A percentile compares a stretch with the other conserved stretches of the same genome.
These are phyloP conservation scores for Hirsutella thompsonii DNA, from an alignment of 2,329 filamentous ascomycete genomes.

Conservation along the genomic window DNA sequence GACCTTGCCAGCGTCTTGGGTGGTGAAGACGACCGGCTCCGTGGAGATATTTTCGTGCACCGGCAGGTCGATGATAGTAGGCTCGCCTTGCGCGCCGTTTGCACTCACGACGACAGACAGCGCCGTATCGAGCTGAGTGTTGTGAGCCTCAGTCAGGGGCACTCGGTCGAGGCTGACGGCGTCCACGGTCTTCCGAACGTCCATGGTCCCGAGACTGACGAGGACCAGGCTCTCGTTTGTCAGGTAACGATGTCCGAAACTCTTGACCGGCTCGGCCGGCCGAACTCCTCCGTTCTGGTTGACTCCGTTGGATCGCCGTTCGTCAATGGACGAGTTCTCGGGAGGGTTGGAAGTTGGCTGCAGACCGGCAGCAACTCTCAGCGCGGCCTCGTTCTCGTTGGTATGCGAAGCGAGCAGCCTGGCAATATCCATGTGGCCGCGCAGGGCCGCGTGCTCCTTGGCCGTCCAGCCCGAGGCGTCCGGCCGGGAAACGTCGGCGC, in stretches of 20 bases:
- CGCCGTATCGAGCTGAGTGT: slow-evolving; percentile 87
- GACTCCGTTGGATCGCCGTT: slow-evolving; percentile 39
- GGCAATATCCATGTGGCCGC: slow-evolving; percentile 78
- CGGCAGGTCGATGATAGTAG: slow-evolving; percentile 80
- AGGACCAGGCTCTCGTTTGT: slow-evolving; percentile 80
- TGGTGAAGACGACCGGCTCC: slow-evolving; percentile 83
- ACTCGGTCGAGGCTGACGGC: slow-evolving; percentile 83
- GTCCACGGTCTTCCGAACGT: slow-evolving; percentile 68
- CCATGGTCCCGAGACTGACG: slow-evolving; percentile 90
- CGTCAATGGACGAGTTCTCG: slow-evolving; percentile 47
- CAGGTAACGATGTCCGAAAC: slow-evolving; percentile 91
- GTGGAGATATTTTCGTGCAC: slow-evolving; percentile 90
- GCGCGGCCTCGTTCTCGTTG: slow-evolving; percentile 16
- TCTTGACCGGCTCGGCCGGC: slow-evolving; percentile 70
- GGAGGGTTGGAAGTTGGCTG: slow-evolving; percentile 15
- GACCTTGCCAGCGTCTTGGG: slow-evolving; percentile 64
- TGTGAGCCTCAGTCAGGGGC: slow-evolving; percentile 75
- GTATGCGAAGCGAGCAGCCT: slow-evolving; percentile 46
- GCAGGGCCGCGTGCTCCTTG: slow-evolving; percentile 80
- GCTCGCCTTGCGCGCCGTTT: slow-evolving; percentile 71
- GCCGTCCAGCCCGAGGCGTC: slow-evolving; percentile 93
- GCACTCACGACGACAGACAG: slow-evolving; percentile 85
- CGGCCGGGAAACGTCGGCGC: slow-evolving; percentile 58
- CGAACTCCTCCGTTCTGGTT: slow-evolving; percentile 28
- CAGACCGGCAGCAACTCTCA: slow-evolving; percentile 9